Evolutionary conservation across 768 basidiomycete genomes (phyloP), one percentile per base, ranked within the genome.

Genomic region (Mycena kentingensis): DNA sequence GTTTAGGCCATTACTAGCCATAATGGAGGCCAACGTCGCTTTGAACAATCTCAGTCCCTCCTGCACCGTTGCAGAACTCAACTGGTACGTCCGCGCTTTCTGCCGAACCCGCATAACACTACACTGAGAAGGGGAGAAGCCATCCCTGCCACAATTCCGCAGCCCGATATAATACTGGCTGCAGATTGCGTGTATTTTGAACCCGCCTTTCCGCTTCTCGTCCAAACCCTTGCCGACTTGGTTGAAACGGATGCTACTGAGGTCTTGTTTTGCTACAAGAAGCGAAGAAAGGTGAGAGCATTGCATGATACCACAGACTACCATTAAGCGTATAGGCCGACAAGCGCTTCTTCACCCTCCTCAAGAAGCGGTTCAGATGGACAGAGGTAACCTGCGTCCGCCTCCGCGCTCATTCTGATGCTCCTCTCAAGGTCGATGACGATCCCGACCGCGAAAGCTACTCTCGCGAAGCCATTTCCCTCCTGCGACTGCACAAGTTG

Each of bases 181-280:
- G 94, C 94, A 1, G 94, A 98, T 64, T 98, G 94, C 60, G 93
- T 98, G 8, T 98, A 98, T 72, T 93, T 92, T 58, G 94, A 97
- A 69, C 91, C 93, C 12, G 85, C 91, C 0, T 98, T 97, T 63
- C 88, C 93, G 7, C 78, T 94, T 12, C 81, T 98, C 1, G 88
- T 94, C 2, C 70, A 85, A 57, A 95, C 93, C 0, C 75, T 98
- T 27, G 77, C 73, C 28, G 80, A 86, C 37, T 79, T 96, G 31
- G 74, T 79, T 1, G 55, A 63, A 24, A 73, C 77, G 19, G 66
- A 67, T 31, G 67, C 69, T 18, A 80, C 87, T 16, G 87, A 92
- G 51, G 79, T 95, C 34, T 67, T 96, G 29, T 93, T 98, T 70
- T 94, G 92, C 65, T 96, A 93, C 73, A 94, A 94, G 72, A 96